phyloP scores from a whole-genome alignment of 495 filamentous ascomycete species.

The Hyaloscypha hepaticicola region DNA sequence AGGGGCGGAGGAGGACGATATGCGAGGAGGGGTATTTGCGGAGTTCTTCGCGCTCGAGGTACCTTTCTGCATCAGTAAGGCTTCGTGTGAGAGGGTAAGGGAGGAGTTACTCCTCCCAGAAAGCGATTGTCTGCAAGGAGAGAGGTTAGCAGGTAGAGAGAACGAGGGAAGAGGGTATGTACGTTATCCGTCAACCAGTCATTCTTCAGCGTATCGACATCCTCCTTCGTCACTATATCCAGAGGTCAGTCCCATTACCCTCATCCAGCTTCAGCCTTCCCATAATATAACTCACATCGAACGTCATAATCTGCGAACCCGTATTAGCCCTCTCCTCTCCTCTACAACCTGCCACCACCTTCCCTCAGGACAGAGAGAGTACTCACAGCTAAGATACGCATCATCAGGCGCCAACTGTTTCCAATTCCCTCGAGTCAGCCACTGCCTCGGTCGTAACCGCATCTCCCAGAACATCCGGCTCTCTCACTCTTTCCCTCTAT shows the following conservation, averaged over 20 bases:
- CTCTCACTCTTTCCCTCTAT: too few species aligned
- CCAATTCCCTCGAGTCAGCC: conserved; percentile 19
- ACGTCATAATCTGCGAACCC: conserved; percentile 32
- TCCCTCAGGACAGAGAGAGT: background rate
- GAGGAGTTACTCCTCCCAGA: conserved; percentile 88
- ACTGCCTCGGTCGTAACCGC: background rate
- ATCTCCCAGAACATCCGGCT: conserved; percentile 5
- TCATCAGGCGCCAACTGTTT: conserved; percentile 34
- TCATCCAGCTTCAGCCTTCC: background rate
- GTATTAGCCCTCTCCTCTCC: conserved; percentile 3
- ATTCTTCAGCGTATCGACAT: conserved; percentile 80
- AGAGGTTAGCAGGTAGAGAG: conserved; percentile 24
- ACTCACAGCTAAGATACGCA: conserved; percentile 36
- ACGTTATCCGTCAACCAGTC: conserved; percentile 99
- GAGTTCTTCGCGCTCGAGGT: conserved; percentile 86
- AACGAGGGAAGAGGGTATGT: conserved; percentile 35
- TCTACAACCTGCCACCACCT: too few species aligned
- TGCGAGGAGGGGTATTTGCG: conserved; percentile 70
- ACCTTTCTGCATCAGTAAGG: conserved; percentile 48
- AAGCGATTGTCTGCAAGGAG: conserved; percentile 72
- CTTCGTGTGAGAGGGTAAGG: background rate
- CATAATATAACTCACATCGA: conserved; percentile 27
- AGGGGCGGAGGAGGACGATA: conserved; percentile 89
- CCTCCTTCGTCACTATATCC: conserved; percentile 69
- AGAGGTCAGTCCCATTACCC: conserved; percentile 11